A percentile compares a stretch with the other conserved stretches of the same genome.
phyloP scores from a whole-genome alignment of 352 stramenopile genomes.

The Phytophthora boehmeriae region DNA sequence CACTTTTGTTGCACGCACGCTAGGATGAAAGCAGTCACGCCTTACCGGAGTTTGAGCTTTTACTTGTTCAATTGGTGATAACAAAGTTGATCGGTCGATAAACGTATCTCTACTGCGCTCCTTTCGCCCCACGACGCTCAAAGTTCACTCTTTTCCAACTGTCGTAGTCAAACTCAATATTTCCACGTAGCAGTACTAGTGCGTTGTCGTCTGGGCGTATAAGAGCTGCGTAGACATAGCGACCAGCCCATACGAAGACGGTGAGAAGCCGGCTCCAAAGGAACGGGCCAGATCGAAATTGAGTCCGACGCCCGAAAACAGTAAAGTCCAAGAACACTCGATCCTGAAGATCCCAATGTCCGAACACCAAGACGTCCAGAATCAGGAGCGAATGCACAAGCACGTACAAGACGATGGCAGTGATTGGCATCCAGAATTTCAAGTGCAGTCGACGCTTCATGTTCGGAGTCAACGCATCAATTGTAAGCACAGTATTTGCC shows the following conservation, averaged over 20 bases:
- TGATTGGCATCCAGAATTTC: conserved; percentile 11
- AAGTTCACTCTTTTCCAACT: conserved; percentile 17
- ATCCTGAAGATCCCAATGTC: conserved; percentile 11
- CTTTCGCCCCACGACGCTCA: background rate
- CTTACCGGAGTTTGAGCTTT: no score
- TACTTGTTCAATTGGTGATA: background rate
- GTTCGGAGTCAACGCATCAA: conserved; percentile 20
- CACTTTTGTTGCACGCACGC: no score
- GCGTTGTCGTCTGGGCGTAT: conserved; percentile 20
- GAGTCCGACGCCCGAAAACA: background rate
- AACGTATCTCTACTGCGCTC: background rate
- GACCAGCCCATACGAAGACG: conserved; percentile 17
- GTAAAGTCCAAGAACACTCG: conserved; percentile 9
- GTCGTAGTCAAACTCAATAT: conserved; percentile 25
- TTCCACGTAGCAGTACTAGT: conserved; percentile 20
- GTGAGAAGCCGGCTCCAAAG: conserved; percentile 14
- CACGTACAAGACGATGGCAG: background rate
- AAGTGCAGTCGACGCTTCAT: conserved; percentile 18
- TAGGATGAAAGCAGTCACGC: no score
- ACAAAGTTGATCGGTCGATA: no score
- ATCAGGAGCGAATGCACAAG: conserved; percentile 6
- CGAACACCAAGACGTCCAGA: conserved; percentile 10
- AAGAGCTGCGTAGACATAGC: conserved; percentile 9
- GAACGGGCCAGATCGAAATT: conserved; percentile 14
- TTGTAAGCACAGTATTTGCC: conserved; percentile 2